phyloP scores from a whole-genome alignment of 768 basidiomycete species.

The Dentipellis sp. region DNA sequence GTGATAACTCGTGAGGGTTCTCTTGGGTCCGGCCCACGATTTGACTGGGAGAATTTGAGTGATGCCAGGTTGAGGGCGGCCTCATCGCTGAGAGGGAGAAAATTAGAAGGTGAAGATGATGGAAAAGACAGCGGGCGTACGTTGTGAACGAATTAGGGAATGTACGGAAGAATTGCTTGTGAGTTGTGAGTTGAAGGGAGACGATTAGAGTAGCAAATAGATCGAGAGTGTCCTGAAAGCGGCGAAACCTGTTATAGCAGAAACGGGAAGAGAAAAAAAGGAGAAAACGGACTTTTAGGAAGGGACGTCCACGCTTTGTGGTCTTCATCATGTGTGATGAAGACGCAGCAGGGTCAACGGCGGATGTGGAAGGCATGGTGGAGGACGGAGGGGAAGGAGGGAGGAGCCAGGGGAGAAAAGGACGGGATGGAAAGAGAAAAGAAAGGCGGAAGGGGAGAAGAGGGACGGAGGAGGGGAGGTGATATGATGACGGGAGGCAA shows the following conservation, averaged over 20 bases:
- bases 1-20: constrained; percentile 97
- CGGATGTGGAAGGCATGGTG: constrained; percentile 23
- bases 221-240: constrained; percentile 88
- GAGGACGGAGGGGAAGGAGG: constrained; percentile 19
- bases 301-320: constrained; percentile 90
- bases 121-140: constrained; percentile 38
- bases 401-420: constrained; percentile 6
- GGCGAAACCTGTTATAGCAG: constrained; percentile 2
- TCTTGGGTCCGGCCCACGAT: constrained; percentile 95
- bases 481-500: background rate
- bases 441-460: constrained; percentile 4
- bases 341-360: constrained; percentile 39
- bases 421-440: background rate
- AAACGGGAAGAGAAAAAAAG: constrained; percentile 4
- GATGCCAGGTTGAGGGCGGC: constrained; percentile 89
- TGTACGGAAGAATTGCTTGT: constrained; percentile 94
- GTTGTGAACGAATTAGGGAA: constrained; percentile 95
- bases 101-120: constrained; percentile 8
- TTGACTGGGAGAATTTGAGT: constrained; percentile 98
- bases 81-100: constrained; percentile 62
- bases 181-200: constrained; percentile 77
- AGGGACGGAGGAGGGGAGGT: background rate
- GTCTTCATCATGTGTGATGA: constrained; percentile 98
- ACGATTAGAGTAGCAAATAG: constrained; percentile 96
- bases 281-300: constrained; percentile 60